These are phyloP conservation scores for Pueraria montana DNA, from an alignment of 306 rosid genomes.

Conservation along the genomic window DNA sequence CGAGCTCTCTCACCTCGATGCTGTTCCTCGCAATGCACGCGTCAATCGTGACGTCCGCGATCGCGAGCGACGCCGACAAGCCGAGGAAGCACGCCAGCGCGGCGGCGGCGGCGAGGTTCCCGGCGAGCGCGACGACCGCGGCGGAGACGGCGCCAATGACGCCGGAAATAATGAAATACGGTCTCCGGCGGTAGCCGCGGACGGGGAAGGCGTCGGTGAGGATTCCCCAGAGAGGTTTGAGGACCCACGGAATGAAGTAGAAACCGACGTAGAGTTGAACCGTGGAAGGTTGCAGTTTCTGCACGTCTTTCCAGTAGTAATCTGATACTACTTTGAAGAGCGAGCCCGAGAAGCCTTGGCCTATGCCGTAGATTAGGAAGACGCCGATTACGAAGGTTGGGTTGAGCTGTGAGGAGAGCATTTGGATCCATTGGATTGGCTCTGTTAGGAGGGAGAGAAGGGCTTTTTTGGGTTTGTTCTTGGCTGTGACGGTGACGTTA, in stretches of 20 bases:
- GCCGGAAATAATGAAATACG: constrained; percentile 65
- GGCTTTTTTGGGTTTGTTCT: not conserved
- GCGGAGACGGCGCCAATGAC: constrained; percentile 57
- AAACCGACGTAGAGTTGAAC: constrained; percentile 69
- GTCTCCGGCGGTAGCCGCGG: constrained; percentile 65
- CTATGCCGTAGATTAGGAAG: constrained; percentile 63
- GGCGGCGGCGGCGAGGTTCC: constrained; percentile 25
- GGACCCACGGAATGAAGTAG: constrained; percentile 75
- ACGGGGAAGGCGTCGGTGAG: constrained; percentile 71
- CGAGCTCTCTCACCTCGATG: constrained; percentile 64
- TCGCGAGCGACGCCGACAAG: constrained; percentile 64
- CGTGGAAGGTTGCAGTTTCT: constrained; percentile 65
- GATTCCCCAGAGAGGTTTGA: constrained; percentile 83
- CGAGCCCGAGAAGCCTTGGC: constrained; percentile 73
- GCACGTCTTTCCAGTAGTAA: constrained; percentile 87
- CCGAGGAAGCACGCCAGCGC: constrained; percentile 69
- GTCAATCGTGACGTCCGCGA: constrained; percentile 80
- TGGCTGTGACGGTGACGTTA: not conserved
- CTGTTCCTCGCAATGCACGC: constrained; percentile 82
- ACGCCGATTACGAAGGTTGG: constrained; percentile 63
- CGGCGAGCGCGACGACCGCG: constrained; percentile 37
- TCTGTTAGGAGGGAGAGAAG: constrained; percentile 32
- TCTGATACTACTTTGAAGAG: constrained; percentile 70
- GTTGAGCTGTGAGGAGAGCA: constrained; percentile 58
- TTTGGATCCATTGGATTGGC: constrained; percentile 63